These are phyloP conservation scores for Glomus cerebriforme DNA, from an alignment of 192 early-diverging fungal genomes.

Conservation along the genomic window DNA sequence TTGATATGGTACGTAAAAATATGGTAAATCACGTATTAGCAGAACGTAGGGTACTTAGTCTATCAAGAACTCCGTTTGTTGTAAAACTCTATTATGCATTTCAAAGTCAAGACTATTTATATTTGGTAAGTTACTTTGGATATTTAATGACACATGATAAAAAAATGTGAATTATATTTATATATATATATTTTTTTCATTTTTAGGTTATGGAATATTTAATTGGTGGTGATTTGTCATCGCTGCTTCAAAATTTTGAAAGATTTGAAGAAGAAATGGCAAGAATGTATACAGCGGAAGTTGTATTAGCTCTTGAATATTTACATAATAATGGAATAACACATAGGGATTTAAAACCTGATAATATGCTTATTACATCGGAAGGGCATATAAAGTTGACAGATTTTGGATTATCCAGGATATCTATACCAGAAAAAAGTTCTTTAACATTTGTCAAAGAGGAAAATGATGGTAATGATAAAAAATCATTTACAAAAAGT, in stretches of 20 bases:
- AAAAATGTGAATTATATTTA: not conserved
- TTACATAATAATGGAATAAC: slow-evolving; percentile 88
- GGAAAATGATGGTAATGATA: slow-evolving; percentile 26
- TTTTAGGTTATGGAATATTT: slow-evolving; percentile 81
- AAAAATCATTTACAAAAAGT: slow-evolving; percentile 23
- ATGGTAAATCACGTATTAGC: slow-evolving; percentile 92
- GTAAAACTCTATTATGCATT: slow-evolving; percentile 94
- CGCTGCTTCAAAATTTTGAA: slow-evolving; percentile 71
- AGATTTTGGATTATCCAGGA: slow-evolving; percentile 93
- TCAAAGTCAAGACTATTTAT: slow-evolving; percentile 84
- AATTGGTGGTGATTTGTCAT: slow-evolving; percentile 85
- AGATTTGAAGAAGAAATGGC: slow-evolving; percentile 81
- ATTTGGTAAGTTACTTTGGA: slow-evolving; percentile 59
- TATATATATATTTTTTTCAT: slow-evolving; percentile 16
- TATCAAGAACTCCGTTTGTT: slow-evolving; percentile 81
- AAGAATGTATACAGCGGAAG: slow-evolving; percentile 89
- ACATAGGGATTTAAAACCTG: slow-evolving; percentile 82
- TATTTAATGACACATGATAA: not conserved
- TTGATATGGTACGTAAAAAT: slow-evolving; percentile 93
- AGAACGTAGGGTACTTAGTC: slow-evolving; percentile 80
- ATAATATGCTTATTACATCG: slow-evolving; percentile 83
- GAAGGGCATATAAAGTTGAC: slow-evolving; percentile 93
- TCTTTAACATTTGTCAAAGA: slow-evolving; percentile 41
- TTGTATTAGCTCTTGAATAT: slow-evolving; percentile 87
- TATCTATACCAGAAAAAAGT: slow-evolving; percentile 61